Evolutionary conservation across 495 filamentous ascomycete species (phyloP).

Genomic region (Penicillium parvum): DNA sequence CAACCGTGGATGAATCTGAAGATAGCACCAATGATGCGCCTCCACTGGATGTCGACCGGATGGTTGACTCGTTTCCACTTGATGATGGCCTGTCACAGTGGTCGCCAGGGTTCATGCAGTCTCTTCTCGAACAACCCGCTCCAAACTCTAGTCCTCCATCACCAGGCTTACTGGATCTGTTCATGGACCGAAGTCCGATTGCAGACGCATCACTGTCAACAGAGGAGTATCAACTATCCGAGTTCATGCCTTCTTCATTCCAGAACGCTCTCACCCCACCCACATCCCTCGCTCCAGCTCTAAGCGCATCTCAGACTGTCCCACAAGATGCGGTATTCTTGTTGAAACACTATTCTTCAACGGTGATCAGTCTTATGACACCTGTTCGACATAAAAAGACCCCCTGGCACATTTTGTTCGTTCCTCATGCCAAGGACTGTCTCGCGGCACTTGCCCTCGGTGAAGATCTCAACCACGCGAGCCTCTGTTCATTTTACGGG

Average conservation of each 20-base stretch:
- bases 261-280: slow-evolving; percentile 2
- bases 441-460: slow-evolving; percentile 22
- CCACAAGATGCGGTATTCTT: slow-evolving; percentile 23
- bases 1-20: background rate
- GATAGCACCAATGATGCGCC: slow-evolving; percentile 2
- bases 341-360: slow-evolving; percentile 18
- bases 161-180: slow-evolving; percentile 5
- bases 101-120: slow-evolving; percentile 14
- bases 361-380: slow-evolving; percentile 20
- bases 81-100: background rate
- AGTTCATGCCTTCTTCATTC: background rate
- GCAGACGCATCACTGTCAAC: background rate
- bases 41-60: background rate
- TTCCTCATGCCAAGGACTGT: slow-evolving; percentile 21
- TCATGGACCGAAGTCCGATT: background rate
- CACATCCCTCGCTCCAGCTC: slow-evolving; percentile 1
- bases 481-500: slow-evolving; percentile 17
- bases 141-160: slow-evolving; percentile 1
- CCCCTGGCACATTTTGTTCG: slow-evolving; percentile 22
- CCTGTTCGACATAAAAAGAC: slow-evolving; percentile 20
- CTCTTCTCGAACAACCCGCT: slow-evolving; percentile 9
- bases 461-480: slow-evolving; percentile 16
- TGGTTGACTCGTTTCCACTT: background rate
- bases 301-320: slow-evolving; percentile 1
- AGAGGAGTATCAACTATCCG: background rate